Evolutionary conservation across 1,139 yeast species (phyloP), one percentile per base, ranked within the genome.

Genomic region (Taphrina flavorubra): DNA sequence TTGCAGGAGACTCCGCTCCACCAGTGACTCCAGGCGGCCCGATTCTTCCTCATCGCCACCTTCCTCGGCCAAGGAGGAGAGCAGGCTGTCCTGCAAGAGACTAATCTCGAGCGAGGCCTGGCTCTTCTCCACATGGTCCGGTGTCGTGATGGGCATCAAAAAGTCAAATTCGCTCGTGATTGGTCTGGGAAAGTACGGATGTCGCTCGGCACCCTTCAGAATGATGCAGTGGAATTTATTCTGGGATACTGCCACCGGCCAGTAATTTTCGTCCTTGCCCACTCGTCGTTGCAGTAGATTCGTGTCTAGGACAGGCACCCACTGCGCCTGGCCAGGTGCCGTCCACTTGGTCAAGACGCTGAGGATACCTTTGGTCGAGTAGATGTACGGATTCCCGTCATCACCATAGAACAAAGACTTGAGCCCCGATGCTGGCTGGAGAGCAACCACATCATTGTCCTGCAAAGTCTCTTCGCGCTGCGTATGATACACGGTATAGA

Each of bases 281-380:
- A 80, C 79, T 63, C 83, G 85, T 10, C 85, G 83, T 39, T 88
- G 84, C 55, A 81, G 74, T 73, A 79, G 76, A 66, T 76, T 78
- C 36, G 91, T 83, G 75, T 90, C 90, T 70, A 92, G 80, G n/a
- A 92, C 76, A 0, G 98, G 98, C 11, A 90, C 82, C 97, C 98
- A 94, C 73, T 86, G 83, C 2, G 96, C 87, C 76, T 92, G 95
- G 61, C 84, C 79, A 1, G 89, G 81, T 13, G 73, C 74, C 75
- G 97, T 82, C 97, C 98, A 92, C 72, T 87, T 85, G 36, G 87
- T 82, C 55, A 94, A 80, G 0, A 89, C 84, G 49, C 89, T 78
- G 58, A 94, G 80, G 2, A 88, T 84, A 71, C 92, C 92, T 73
- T 88, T 92, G 13, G 87, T 86, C 13, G 92, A 92, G 68, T 88